These are phyloP conservation scores for Sugiyamaella paludigena DNA, from an alignment of 1,139 yeast species.

Conservation along the genomic window DNA sequence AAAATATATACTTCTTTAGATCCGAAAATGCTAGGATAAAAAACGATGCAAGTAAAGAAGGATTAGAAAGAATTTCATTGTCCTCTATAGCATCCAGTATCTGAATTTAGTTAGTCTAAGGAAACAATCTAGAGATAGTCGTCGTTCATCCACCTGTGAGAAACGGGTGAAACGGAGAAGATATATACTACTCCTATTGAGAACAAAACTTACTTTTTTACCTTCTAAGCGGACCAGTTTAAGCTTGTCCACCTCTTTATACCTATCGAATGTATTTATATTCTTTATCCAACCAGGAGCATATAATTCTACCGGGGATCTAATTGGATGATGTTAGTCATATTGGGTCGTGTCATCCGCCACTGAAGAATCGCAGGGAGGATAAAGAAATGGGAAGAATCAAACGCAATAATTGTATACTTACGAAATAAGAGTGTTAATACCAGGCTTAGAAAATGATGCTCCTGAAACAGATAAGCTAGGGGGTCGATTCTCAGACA, in stretches of 20 bases:
- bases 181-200: too few species aligned
- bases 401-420: not conserved
- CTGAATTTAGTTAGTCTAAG: not conserved
- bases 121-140: too few species aligned
- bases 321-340: not conserved
- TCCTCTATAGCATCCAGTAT: conserved; percentile 34
- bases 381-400: not conserved
- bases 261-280: conserved; percentile 82
- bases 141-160: too few species aligned
- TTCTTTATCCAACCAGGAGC: conserved; percentile 51
- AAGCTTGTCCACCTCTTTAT: conserved; percentile 64
- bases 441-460: conserved; percentile 25
- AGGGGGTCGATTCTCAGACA: conserved; percentile 36
- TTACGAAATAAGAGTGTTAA: conserved; percentile 11
- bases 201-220: conserved; percentile 24
- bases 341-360: too few species aligned
- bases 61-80: conserved; percentile 39
- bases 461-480: conserved; percentile 24
- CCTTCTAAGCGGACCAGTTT: conserved; percentile 52
- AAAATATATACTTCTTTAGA: conserved; percentile 80
- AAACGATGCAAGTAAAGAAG: conserved; percentile 48
- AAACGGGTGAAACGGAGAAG: too few species aligned
- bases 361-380: not conserved
- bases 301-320: conserved; percentile 10
- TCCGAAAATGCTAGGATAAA: conserved; percentile 75